A percentile compares a stretch with the other conserved stretches of the same genome.
These are phyloP conservation scores for Populus davidiana DNA, from an alignment of 345 rosid genomes.

Conservation along the genomic window DNA sequence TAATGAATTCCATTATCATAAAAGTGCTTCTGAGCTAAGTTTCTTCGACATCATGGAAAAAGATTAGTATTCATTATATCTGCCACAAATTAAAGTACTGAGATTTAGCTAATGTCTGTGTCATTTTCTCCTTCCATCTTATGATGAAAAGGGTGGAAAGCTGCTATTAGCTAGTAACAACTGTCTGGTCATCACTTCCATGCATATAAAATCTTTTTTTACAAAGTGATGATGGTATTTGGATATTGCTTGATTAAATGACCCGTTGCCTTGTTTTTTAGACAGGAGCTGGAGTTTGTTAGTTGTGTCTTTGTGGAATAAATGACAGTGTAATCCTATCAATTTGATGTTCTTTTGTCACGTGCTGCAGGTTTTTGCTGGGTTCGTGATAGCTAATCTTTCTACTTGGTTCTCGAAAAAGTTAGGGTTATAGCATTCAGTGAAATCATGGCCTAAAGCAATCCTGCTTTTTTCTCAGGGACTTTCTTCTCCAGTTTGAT, in stretches of 20 bases:
- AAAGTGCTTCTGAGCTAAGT: not conserved
- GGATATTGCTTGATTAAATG: not conserved
- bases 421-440: slow-evolving; percentile 62
- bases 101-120: not conserved
- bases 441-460: not conserved
- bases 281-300: not conserved
- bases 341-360: not conserved
- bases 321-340: not conserved
- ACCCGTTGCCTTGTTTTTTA: not conserved
- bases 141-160: not conserved
- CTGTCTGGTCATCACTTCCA: not conserved
- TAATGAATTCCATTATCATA: slow-evolving; percentile 6
- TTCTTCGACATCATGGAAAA: not conserved
- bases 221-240: not conserved
- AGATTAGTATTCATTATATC: not conserved
- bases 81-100: not conserved
- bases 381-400: slow-evolving; percentile 85
- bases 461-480: slow-evolving; percentile 26
- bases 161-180: not conserved
- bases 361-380: slow-evolving; percentile 74
- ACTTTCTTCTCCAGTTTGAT: slow-evolving; percentile 24
- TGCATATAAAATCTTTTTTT: not conserved
- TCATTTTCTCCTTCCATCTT: not conserved
- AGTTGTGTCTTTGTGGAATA: not conserved
- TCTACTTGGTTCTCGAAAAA: slow-evolving; percentile 73